These are phyloP conservation scores for Diplosphaera chodatii DNA, from an alignment of 139 green algal genomes.

Conservation along the genomic window DNA sequence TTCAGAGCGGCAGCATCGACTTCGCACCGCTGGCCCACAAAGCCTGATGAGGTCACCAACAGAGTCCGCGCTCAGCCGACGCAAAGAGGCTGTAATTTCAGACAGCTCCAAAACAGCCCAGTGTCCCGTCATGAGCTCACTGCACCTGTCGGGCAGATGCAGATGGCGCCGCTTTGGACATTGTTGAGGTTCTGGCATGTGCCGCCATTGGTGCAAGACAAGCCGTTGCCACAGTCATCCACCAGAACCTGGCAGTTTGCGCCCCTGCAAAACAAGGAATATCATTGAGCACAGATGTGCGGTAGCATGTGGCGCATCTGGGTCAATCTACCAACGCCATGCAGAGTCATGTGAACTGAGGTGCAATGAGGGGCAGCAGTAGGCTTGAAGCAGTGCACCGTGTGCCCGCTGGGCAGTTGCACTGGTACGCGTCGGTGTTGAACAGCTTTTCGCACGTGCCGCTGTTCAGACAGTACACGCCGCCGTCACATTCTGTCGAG, in stretches of 20 bases:
- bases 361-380: no score
- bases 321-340: no score
- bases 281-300: no score
- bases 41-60: no score
- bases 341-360: no score
- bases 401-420: neutral
- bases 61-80: no score
- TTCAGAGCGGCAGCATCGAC: neutral
- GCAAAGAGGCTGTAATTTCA: no score
- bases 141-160: neutral
- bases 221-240: neutral
- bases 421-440: neutral
- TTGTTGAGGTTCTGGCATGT: neutral
- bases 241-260: neutral
- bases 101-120: no score
- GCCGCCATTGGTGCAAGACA: neutral
- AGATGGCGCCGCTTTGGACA: neutral
- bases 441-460: neutral
- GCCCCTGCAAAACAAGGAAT: no score
- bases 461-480: neutral
- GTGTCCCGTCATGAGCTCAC: no score
- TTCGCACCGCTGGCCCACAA: neutral
- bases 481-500: neutral
- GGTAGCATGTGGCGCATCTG: no score
- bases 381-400: no score